A percentile compares a stretch with the other conserved stretches of the same genome.
phyloP scores from a whole-genome alignment of 352 stramenopile species.

The Elongisporangium anandrum region DNA sequence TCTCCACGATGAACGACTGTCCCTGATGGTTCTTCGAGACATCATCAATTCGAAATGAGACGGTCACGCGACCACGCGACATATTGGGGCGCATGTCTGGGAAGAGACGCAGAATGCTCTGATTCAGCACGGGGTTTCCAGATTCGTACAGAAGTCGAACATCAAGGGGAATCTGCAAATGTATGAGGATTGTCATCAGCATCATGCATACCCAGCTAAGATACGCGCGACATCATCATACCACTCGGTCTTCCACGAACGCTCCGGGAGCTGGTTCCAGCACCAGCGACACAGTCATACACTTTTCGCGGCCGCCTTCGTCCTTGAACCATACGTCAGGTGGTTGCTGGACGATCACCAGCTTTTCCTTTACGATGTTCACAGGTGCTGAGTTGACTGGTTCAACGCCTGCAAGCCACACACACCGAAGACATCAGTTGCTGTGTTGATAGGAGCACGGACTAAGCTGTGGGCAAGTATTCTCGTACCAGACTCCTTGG shows the following conservation, averaged over 20 bases:
- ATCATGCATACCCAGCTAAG: not conserved
- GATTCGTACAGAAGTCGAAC: conserved; percentile 83
- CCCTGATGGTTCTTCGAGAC: conserved; percentile 97
- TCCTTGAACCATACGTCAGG: conserved; percentile 96
- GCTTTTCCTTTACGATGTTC: conserved; percentile 73
- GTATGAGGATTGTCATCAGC: not conserved
- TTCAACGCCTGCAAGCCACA: conserved; percentile 30
- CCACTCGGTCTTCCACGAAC: conserved; percentile 56
- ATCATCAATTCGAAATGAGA: conserved; percentile 95
- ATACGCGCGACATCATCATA: conserved; percentile 14
- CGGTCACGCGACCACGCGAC: conserved; percentile 66
- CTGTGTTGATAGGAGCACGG: not conserved
- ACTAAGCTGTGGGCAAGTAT: not conserved
- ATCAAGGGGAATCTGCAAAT: conserved; percentile 39
- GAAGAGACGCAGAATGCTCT: conserved; percentile 89
- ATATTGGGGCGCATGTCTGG: conserved; percentile 87
- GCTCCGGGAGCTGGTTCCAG: conserved; percentile 69
- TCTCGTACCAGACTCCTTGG: conserved; percentile 19
- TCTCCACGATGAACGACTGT: conserved; percentile 90
- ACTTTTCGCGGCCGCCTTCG: conserved; percentile 94
- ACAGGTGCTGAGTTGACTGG: conserved; percentile 61
- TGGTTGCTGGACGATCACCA: conserved; percentile 71
- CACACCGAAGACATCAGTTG: not conserved
- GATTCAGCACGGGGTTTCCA: conserved; percentile 80
- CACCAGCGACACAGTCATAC: conserved; percentile 86